phyloP scores from a whole-genome alignment of 495 filamentous ascomycete species.

The Xylaria acuta region DNA sequence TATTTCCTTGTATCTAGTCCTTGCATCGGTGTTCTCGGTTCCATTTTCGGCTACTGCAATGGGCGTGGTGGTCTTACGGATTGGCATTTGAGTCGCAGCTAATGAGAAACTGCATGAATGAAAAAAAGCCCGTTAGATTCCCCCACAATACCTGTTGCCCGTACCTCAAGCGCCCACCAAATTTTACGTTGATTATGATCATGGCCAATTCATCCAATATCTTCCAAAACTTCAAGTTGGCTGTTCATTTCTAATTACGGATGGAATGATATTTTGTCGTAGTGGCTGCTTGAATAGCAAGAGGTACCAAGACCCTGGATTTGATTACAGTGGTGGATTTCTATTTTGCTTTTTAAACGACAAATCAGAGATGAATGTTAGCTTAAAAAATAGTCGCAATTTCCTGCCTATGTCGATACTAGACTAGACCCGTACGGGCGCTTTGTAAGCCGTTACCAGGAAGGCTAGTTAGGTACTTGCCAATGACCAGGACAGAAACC shows the following conservation, averaged over 20 bases:
- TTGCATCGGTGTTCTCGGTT: constrained; percentile 63
- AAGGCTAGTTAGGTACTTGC: not conserved
- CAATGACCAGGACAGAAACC: not conserved
- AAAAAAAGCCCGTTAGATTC: constrained; percentile 41
- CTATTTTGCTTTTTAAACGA: not conserved
- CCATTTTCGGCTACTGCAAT: constrained; percentile 53
- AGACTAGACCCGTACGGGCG: not conserved
- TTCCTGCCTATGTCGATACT: not conserved
- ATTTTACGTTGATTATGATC: not conserved
- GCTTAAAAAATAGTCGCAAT: not conserved
- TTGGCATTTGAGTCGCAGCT: constrained; percentile 50
- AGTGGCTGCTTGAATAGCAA: not conserved
- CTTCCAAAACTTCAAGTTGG: too few relatives aligned
- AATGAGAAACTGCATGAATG: constrained; percentile 54
- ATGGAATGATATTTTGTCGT: not conserved
- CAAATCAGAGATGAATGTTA: not conserved
- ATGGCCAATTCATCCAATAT: not conserved
- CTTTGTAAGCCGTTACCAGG: not conserved
- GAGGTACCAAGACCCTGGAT: not conserved
- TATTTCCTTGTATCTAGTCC: constrained; percentile 58
- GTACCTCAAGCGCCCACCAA: not conserved
- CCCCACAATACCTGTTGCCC: not conserved
- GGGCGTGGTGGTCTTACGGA: constrained; percentile 48
- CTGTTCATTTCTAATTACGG: not conserved
- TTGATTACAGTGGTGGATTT: not conserved